phyloP scores from a whole-genome alignment of 768 basidiomycete genomes.

The Phaffia australis region DNA sequence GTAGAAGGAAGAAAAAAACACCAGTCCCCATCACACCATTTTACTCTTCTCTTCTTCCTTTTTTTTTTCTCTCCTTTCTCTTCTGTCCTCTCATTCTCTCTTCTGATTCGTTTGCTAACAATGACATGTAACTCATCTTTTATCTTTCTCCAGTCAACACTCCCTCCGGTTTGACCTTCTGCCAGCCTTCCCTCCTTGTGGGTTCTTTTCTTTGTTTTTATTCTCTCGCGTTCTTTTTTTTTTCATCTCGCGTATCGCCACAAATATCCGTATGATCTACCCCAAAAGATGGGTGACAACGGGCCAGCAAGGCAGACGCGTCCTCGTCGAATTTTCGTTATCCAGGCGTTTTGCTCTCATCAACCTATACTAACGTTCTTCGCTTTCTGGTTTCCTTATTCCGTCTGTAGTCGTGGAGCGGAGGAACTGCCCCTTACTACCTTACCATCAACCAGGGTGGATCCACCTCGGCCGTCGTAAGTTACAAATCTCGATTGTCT shows the following conservation, averaged over 20 bases:
- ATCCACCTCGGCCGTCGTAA: conserved; percentile 12
- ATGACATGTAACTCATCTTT: no score
- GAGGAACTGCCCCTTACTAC: conserved; percentile 26
- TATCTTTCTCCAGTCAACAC: conserved; percentile 16
- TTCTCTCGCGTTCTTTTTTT: not conserved
- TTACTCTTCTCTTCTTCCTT: not conserved
- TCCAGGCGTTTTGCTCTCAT: not conserved
- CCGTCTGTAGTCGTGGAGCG: conserved; percentile 16
- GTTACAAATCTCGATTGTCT: not conserved
- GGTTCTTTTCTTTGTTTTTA: not conserved
- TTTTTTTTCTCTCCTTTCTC: not conserved
- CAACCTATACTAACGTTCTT: not conserved
- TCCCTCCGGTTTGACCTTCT: conserved; percentile 14
- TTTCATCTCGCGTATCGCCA: not conserved
- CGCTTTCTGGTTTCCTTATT: not conserved
- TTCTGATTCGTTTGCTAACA: not conserved
- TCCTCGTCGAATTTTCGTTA: not conserved
- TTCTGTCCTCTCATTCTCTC: not conserved
- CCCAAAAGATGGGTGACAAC: no score
- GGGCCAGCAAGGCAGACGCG: no score
- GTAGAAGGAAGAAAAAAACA: not conserved
- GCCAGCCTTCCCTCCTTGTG: conserved; percentile 25
- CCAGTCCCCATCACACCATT: not conserved
- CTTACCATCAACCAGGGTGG: conserved; percentile 25
- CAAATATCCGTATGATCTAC: no score